Evolutionary conservation across 1,284 basidiomycete genomes (phyloP), one percentile per base, ranked within the genome.

Genomic region (Mycena sp.): DNA sequence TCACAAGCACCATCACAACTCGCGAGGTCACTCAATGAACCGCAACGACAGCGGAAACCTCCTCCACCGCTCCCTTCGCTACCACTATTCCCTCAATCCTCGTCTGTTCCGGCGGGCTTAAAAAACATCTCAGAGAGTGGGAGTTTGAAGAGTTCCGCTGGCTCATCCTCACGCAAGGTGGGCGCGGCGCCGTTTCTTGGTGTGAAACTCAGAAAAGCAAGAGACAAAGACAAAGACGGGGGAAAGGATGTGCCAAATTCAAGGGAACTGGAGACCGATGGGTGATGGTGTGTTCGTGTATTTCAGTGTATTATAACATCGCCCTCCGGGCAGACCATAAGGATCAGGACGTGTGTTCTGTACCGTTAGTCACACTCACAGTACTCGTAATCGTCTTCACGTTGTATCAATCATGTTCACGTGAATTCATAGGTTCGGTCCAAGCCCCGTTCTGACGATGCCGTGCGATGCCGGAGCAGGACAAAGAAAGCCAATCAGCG

Each of bases 161-260:
- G 46, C 14, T 14, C 37, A 26, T 21, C 56, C 7, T 25, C 21
- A 26, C 49, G 57, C 16, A 63, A 59, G 40, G 30, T 37, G 16
- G 52, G 56, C 16, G 19, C 21, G 4, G 19, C 45, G 6, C 38
- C 28, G 6, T 60, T 67, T 35, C 37, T 54, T 35, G 65, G 65
- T 7, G 58, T 63, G 4, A 67, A 67, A 41, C 45, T 67, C 14
- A 48, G 46, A 19, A 67, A 67, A 50, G 28, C 53, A 23, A 67
- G 54, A 41, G 59, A 56, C 26, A 64, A 64, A 23, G 58, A 54
- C 30, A 58, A 35, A 7, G 11, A 30, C n/a, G 50, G 14, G 17
- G 40, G 37, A 29, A 54, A 41, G 58, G 49, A 59, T 28, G 28
- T n/a, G n/a, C n/a, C 12, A 5, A 40, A 25, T 30, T 29, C 48